Evolutionary conservation across 2,329 filamentous ascomycete genomes (phyloP).

Genomic region (Fusarium protoensiforme): DNA sequence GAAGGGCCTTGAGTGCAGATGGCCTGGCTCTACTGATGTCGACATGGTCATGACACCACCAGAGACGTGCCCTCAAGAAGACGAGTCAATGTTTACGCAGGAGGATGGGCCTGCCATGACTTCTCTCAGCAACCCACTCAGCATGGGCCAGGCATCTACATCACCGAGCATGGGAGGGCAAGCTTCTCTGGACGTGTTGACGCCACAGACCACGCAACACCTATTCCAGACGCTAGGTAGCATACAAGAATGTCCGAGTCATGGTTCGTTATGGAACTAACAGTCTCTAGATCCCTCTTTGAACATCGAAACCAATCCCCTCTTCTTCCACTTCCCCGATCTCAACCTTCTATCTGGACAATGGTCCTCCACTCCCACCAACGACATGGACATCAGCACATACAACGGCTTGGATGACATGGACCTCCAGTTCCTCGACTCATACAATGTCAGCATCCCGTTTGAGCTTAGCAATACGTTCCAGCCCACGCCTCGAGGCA

Average conservation of each 20-base stretch:
- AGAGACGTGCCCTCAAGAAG: conserved; percentile 2
- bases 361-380: conserved; percentile 5
- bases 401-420: conserved; percentile 45
- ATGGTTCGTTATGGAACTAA: not conserved
- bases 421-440: conserved; percentile 47
- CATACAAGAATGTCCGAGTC: no score
- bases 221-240: conserved; percentile 26
- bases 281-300: conserved; percentile 5
- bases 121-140: not conserved
- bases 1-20: conserved; percentile 42
- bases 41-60: conserved; percentile 26
- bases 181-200: conserved; percentile 10
- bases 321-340: conserved; percentile 29
- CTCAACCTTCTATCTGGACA: conserved; percentile 34
- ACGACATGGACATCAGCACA: conserved; percentile 10
- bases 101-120: not conserved
- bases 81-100: conserved; percentile 5
- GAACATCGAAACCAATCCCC: not conserved
- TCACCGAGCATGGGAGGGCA: conserved; percentile 15
- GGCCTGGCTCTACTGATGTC: conserved; percentile 25
- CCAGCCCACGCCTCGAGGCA: conserved; percentile 19
- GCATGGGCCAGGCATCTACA: not conserved
- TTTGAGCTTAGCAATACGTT: conserved; percentile 39
- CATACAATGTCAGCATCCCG: conserved; percentile 45
- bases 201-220: conserved; percentile 17